These are phyloP conservation scores for Wickerhamomyces hampshirensis DNA, from an alignment of 805 yeast genomes.

Conservation along the genomic window DNA sequence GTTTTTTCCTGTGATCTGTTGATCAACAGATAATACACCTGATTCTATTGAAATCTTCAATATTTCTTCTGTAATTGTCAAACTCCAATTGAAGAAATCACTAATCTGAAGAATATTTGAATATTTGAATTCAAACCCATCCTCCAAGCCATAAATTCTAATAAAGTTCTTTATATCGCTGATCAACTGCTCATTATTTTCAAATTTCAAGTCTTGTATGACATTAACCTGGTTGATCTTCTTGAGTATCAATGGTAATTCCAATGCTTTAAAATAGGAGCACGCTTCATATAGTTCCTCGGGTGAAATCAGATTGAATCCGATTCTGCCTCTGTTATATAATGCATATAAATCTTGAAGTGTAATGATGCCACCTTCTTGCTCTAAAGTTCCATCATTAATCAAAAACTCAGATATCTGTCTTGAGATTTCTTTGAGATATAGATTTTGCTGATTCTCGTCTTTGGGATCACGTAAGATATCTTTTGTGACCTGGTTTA, in stretches of 20 bases:
- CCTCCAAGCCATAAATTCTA: conserved; percentile 26
- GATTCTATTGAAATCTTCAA: conserved; percentile 50
- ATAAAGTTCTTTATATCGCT: conserved; percentile 24
- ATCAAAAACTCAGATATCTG: conserved; percentile 71
- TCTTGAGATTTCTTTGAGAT: conserved; percentile 66
- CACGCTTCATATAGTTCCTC: conserved; percentile 61
- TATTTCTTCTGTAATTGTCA: conserved; percentile 61
- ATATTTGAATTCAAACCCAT: conserved; percentile 20
- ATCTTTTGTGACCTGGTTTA: conserved; percentile 15
- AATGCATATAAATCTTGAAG: conserved; percentile 58
- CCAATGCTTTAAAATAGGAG: conserved; percentile 46
- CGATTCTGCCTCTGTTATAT: conserved; percentile 62
- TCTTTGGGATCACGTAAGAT: conserved; percentile 14
- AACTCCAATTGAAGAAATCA: conserved; percentile 54
- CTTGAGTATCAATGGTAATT: conserved; percentile 49
- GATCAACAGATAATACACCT: conserved; percentile 62
- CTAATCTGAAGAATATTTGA: conserved; percentile 23
- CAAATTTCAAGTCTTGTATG: conserved; percentile 35
- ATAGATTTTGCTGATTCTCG: conserved; percentile 34
- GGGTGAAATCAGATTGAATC: conserved; percentile 65
- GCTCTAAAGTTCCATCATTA: conserved; percentile 38
- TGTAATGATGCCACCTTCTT: conserved; percentile 55
- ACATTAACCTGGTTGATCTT: conserved; percentile 33
- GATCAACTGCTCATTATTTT: conserved; percentile 28
- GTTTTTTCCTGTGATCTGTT: conserved; percentile 59